Base-by-base conservation (phyloP, 2,329 filamentous ascomycete species). In the Penicillium sp. region DNA sequence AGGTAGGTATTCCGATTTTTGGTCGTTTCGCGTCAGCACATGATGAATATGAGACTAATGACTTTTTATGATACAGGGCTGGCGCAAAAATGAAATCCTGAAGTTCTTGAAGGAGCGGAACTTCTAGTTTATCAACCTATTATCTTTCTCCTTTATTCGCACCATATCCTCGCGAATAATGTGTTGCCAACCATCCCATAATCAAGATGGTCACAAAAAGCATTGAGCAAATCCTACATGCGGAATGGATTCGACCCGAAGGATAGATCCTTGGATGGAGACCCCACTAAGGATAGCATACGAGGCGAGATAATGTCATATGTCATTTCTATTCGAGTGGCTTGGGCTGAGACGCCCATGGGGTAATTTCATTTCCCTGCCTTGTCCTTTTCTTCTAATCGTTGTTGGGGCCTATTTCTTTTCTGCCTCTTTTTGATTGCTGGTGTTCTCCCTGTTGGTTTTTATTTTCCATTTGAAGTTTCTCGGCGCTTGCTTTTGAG, bases 61-160 rank as follows among this genome's bases (percentile, higher is more conserved):
- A 27, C 5, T 55, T 2, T 26, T 2, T 26, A 26, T 50, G 14
- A 33, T 55, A 60, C 58, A 83, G 80, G 81, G 81, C 55, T 81
- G 78, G 73, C 76, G 76, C 65, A 81, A 78, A 74, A 70, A 73
- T 7, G 75, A 82, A 58, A 77, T 83, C 53, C 63, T 74, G 54
- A 75, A 79, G 58, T 81, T 83, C 67, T 72, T 83, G 46, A 63
- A 75, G 52, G 77, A 80, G 35, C 74, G 75, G 51, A 76, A 74
- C 66, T 79, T 79, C 55, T 80, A 71, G 73, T 54, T 42, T 1
- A 16, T 50, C 19, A 23, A 43, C 49, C 21, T 50, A 19, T 43
- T 51, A 26, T 33, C 48, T 33, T 54, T 50, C 48, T 11, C 49
- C 49, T 23, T 31, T 45, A 35, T 43, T 47, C 26, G 27, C 21